Conservation (phyloP, 306 rosid species). For the Adenanthera pavonina region DNA sequence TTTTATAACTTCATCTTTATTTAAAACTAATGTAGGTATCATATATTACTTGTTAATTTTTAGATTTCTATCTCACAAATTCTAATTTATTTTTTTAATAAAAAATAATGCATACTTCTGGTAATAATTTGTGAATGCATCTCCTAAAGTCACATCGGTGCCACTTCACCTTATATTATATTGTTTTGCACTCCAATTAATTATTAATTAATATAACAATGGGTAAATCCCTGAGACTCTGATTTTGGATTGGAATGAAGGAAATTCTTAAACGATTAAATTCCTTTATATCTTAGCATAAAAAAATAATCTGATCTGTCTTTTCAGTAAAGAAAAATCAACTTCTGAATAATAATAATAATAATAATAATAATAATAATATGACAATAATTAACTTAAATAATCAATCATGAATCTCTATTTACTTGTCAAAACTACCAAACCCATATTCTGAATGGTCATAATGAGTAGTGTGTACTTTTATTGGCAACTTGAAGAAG, state of each 20-base stretch:
- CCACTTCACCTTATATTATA: not conserved
- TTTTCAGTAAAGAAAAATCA: not conserved
- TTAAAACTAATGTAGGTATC: too few species aligned
- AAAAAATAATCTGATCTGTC: not conserved
- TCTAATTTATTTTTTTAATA: too few species aligned
- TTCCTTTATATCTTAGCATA: not conserved
- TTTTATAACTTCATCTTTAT: too few species aligned
- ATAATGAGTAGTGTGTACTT: not conserved
- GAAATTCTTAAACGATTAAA: not conserved
- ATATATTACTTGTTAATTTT: too few species aligned
- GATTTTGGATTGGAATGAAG: not conserved
- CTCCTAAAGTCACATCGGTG: too few species aligned
- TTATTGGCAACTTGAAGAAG: slow-evolving; percentile 1
- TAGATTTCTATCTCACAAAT: too few species aligned
- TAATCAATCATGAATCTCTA: not conserved
- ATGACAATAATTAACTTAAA: not conserved
- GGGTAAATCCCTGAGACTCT: not conserved
- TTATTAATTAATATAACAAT: not conserved
- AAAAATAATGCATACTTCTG: too few species aligned
- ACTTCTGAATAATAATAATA: not conserved
- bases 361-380: not conserved
- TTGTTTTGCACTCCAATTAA: slow-evolving; percentile 9
- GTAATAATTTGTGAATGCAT: too few species aligned
- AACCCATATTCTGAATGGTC: not conserved
- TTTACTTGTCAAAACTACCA: not conserved